These are phyloP conservation scores for Hirschioporus abietinus DNA, from an alignment of 768 basidiomycete genomes.

Conservation along the genomic window DNA sequence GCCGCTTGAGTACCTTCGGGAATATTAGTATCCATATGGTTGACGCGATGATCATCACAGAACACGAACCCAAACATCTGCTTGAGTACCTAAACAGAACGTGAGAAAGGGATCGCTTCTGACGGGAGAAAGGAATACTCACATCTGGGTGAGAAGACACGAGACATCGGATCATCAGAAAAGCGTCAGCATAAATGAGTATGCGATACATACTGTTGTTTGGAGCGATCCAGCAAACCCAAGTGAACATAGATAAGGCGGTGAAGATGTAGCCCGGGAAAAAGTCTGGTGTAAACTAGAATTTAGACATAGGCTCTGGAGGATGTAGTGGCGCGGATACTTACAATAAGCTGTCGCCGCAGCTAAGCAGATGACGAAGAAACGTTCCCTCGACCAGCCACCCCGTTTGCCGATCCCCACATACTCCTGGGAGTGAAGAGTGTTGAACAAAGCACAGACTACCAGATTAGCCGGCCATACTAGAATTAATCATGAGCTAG, in stretches of 20 bases:
- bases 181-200: not conserved
- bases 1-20: conserved; percentile 22
- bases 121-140: not conserved
- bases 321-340: not conserved
- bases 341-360: conserved; percentile 1
- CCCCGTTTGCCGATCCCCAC: conserved; percentile 41
- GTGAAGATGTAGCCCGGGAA: conserved; percentile 31
- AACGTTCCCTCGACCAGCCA: conserved; percentile 68
- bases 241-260: conserved; percentile 25
- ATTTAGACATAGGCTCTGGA: not conserved
- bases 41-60: conserved; percentile 7
- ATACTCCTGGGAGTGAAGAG: conserved; percentile 24
- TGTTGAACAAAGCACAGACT: conserved; percentile 41
- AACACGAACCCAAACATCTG: conserved; percentile 62
- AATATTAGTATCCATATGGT: not conserved
- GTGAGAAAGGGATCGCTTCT: not conserved
- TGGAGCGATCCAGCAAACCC: conserved; percentile 29
- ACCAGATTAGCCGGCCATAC: conserved; percentile 41
- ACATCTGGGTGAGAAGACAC: not conserved
- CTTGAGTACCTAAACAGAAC: conserved; percentile 36
- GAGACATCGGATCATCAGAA: conserved; percentile 1
- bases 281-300: conserved; percentile 15
- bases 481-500: not conserved
- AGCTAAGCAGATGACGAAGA: conserved; percentile 43
- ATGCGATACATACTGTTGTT: conserved; percentile 10